Percentiles rank a stretch among this genome's conserved stretches.
Conservation (phyloP, 768 basidiomycete species). For the Rhodotorula babjevae region DNA sequence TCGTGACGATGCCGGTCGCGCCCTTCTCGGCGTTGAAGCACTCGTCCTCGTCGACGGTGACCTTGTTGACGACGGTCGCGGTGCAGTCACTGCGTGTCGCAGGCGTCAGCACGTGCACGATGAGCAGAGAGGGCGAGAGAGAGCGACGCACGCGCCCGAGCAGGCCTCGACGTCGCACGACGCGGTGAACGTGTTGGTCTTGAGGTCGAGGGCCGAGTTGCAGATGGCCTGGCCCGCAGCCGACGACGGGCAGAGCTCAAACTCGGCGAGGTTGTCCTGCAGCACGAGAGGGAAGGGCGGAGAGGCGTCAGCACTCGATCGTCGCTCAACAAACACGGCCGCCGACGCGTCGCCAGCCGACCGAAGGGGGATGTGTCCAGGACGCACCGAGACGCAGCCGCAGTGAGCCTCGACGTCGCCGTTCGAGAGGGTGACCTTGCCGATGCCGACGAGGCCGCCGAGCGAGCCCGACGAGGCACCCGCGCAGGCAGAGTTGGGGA, state of each 20-base stretch:
- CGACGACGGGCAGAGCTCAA: constrained; percentile 31
- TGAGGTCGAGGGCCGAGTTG: constrained; percentile 35
- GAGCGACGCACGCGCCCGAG: constrained; percentile 20
- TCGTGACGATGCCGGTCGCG: constrained; percentile 18
- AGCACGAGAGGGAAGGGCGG: not conserved
- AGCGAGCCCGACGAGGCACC: constrained; percentile 20
- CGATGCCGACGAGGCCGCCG: constrained; percentile 33
- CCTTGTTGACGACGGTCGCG: constrained; percentile 32
- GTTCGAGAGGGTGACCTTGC: constrained; percentile 24
- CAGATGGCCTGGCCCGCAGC: constrained; percentile 23
- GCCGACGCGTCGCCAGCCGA: not conserved
- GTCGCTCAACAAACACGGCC: constrained; percentile 10
- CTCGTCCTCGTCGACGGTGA: constrained; percentile 24
- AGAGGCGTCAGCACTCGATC: not conserved
- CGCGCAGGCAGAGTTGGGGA: constrained; percentile 36
- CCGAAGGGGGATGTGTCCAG: not conserved
- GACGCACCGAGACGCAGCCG: constrained; percentile 34
- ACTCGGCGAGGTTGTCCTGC: constrained; percentile 35
- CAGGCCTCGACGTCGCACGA: constrained; percentile 28
- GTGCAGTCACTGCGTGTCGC: constrained; percentile 25
- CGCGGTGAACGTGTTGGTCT: constrained; percentile 24
- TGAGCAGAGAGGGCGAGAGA: not conserved
- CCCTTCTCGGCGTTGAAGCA: constrained; percentile 34
- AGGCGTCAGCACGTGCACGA: not conserved
- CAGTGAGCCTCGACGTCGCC: constrained; percentile 36